These are phyloP conservation scores for Gnomoniopsis sp. DNA, from an alignment of 2,329 filamentous ascomycete species.

Conservation along the genomic window DNA sequence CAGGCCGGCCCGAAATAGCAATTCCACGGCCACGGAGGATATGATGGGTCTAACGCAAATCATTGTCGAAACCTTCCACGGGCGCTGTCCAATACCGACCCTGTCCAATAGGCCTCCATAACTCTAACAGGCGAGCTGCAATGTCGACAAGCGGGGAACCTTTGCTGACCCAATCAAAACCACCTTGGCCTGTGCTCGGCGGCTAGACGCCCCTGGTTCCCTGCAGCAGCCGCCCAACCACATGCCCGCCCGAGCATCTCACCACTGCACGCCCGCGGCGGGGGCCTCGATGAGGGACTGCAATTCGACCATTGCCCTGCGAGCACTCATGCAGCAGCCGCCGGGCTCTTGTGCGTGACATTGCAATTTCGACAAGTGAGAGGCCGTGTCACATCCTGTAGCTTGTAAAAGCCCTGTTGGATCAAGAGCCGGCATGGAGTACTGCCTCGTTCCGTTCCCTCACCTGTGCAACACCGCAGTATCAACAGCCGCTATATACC, in stretches of 20 bases:
- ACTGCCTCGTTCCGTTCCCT: conserved; percentile 32
- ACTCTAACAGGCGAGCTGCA: background rate
- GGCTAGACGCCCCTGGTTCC: conserved; percentile 25
- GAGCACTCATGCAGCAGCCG: conserved; percentile 36
- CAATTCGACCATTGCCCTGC: conserved; percentile 33
- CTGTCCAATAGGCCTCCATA: background rate
- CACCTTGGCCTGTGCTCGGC: conserved; percentile 5
- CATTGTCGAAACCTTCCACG: too few relatives aligned
- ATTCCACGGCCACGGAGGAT: too few relatives aligned
- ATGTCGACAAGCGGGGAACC: conserved; percentile 10
- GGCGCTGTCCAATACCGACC: too few relatives aligned
- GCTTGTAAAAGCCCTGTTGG: background rate
- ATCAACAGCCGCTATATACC: conserved; percentile 59
- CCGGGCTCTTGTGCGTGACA: conserved; percentile 28
- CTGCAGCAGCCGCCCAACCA: conserved; percentile 40
- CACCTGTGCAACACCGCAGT: conserved; percentile 23
- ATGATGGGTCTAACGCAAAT: too few relatives aligned
- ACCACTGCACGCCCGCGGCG: conserved; percentile 26
- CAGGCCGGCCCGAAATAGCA: too few relatives aligned
- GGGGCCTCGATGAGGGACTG: conserved; percentile 17
- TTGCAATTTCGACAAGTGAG: conserved; percentile 36
- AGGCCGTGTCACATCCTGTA: conserved; percentile 33
- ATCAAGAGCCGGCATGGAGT: conserved; percentile 28
- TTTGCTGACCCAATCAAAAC: conserved; percentile 11
- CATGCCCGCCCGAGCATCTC: conserved; percentile 21